Base-by-base conservation (phyloP, 2,329 filamentous ascomycete species). In the Fusarium temperatum region DNA sequence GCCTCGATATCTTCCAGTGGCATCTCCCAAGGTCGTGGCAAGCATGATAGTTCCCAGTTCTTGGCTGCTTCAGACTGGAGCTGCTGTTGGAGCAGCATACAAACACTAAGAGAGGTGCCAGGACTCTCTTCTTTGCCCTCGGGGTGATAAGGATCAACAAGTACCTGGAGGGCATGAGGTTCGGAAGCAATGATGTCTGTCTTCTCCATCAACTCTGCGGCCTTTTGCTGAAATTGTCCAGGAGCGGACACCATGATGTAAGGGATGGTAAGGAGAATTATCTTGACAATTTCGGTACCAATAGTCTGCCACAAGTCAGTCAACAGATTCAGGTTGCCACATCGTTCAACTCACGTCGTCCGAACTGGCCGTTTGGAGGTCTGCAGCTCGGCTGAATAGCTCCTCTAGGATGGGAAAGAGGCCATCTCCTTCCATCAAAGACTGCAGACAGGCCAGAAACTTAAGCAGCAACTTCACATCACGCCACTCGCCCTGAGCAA, bases 171-270 rank as follows among this genome's bases (percentile, higher is more conserved):
- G 6, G 93, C 89, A 81, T 98, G 94, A 17, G 94, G 93, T 72
- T 96, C 95, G 5, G 93, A 94, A 17, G 96, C 95, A 77, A 98
- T 97, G 74, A 98, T 94, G 63, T 96, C 95, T 5, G 96, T 98
- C 86, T 97, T 98, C 74, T 97, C 94, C 81, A 99, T 91, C 60
- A 98, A 86, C 53, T 93, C 91, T 3, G 89, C 87, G 6, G 94
- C 95, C 79, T 93, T 93, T 74, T 93, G 88, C 76, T 92, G 90
- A 79, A 93, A 91, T 56, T 91, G 90, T 8, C 88, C 86, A 8
- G 93, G 92, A 0, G 92, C 89, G 6, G 93, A 90, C 15, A 92
- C 90, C 88, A 98, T 91, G 62, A 94, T 87, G 81, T 98, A 99
- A 1, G 96, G 96, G 66, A 99, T 93, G 0, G 96, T 98, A 55